Percentiles rank a stretch among this genome's conserved stretches.
These are phyloP conservation scores for Puya raimondii DNA, from an alignment of 176 grass and related monocot genomes.

Conservation along the genomic window DNA sequence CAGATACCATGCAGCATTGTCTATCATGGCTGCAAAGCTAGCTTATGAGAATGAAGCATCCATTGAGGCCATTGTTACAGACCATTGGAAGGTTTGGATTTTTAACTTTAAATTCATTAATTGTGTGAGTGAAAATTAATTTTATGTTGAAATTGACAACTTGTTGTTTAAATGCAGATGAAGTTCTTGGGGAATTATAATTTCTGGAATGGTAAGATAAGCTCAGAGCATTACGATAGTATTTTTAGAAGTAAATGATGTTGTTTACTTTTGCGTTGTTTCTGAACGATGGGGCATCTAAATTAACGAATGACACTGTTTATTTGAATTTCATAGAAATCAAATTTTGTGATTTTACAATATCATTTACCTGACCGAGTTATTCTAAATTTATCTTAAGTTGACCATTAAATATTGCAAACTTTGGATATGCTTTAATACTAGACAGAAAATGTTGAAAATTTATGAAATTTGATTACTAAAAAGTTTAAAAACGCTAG, in stretches of 20 bases:
- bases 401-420: no score
- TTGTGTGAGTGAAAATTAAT: neutral
- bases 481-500: no score
- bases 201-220: slow-evolving; percentile 65
- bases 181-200: slow-evolving; percentile 51
- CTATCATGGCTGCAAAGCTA: slow-evolving; percentile 72
- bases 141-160: slow-evolving; percentile 2
- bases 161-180: slow-evolving; percentile 38
- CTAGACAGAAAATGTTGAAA: no score
- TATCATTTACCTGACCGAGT: no score
- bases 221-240: neutral
- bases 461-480: no score
- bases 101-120: neutral
- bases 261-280: neutral
- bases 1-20: slow-evolving; percentile 58
- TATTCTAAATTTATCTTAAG: no score
- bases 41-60: slow-evolving; percentile 59
- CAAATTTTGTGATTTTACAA: neutral
- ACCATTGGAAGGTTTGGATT: slow-evolving; percentile 46
- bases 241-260: neutral
- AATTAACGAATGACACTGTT: neutral
- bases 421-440: no score
- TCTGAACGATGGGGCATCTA: neutral
- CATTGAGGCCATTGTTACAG: slow-evolving; percentile 26
- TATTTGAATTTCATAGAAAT: neutral